Evolutionary conservation across 192 early-diverging fungal species (phyloP).

Genomic region (Coemansia sp.): DNA sequence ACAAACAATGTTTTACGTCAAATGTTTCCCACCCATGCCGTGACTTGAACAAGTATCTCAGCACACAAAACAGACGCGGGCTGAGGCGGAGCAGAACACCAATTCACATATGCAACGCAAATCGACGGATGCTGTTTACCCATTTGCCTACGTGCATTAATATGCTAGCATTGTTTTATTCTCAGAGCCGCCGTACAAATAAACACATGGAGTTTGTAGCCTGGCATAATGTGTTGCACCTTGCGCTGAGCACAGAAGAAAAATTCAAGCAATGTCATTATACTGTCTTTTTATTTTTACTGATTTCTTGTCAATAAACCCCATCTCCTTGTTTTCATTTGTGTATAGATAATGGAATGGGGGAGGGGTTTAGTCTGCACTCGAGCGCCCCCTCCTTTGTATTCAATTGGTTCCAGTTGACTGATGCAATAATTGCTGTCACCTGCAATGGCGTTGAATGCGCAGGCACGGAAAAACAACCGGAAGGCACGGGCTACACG

Average conservation of each 20-base stretch:
- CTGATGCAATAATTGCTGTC: neutral
- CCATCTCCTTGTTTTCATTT: neutral
- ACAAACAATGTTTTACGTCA: neutral
- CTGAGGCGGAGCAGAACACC: neutral
- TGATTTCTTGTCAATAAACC: neutral
- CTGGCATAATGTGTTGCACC: neutral
- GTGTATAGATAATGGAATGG: neutral
- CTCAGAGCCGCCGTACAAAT: slow-evolving; percentile 4
- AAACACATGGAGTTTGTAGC: neutral
- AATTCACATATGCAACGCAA: neutral
- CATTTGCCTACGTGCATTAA: slow-evolving; percentile 5
- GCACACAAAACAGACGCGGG: neutral
- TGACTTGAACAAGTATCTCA: neutral
- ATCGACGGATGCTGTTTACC: neutral
- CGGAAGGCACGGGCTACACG: neutral
- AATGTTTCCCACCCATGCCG: neutral
- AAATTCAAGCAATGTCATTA: neutral
- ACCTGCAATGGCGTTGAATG: neutral
- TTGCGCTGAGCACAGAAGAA: neutral
- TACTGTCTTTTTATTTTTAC: slow-evolving; percentile 5
- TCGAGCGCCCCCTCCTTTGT: neutral
- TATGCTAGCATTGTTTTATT: neutral
- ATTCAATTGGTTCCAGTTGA: slow-evolving; percentile 1
- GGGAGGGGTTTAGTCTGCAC: neutral
- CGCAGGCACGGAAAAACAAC: neutral